These are phyloP conservation scores for Tilletia setariae DNA, from an alignment of 1,284 basidiomycete genomes.

Conservation along the genomic window DNA sequence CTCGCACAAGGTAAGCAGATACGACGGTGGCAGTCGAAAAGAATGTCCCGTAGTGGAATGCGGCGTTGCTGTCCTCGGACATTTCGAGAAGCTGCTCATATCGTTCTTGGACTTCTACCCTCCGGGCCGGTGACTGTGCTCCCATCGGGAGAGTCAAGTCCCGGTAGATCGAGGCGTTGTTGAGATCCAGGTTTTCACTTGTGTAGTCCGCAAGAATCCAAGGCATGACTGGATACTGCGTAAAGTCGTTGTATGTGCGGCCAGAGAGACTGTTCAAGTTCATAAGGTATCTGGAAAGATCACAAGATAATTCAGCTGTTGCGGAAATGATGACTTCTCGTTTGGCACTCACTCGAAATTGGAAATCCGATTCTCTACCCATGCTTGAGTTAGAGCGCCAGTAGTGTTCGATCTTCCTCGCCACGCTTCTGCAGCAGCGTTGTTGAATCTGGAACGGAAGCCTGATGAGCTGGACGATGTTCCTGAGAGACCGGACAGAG, in stretches of 20 bases:
- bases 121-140: conserved; percentile 70
- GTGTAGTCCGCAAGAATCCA: conserved; percentile 85
- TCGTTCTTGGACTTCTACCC: conserved; percentile 59
- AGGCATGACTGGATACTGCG: conserved; percentile 89
- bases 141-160: conserved; percentile 88
- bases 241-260: conserved; percentile 65
- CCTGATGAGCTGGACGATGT: conserved; percentile 34
- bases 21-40: conserved; percentile 96
- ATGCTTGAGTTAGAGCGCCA: conserved; percentile 46
- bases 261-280: conserved; percentile 52
- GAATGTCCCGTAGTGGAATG: conserved; percentile 66
- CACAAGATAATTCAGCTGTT: too few relatives aligned
- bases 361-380: conserved; percentile 46
- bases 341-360: conserved; percentile 40
- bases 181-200: conserved; percentile 71
- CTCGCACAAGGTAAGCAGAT: conserved; percentile 85
- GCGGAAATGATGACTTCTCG: neutral
- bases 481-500: conserved; percentile 35
- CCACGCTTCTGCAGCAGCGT: neutral
- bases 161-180: conserved; percentile 67
- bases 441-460: neutral
- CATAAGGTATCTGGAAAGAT: conserved; percentile 41
- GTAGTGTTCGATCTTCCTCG: conserved; percentile 31
- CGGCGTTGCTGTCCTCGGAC: conserved; percentile 62
- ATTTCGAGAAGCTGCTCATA: conserved; percentile 72